A percentile compares a stretch with the other conserved stretches of the same genome.
These are phyloP conservation scores for Rhizopogon vulgaris DNA, from an alignment of 768 basidiomycete genomes.

Conservation along the genomic window DNA sequence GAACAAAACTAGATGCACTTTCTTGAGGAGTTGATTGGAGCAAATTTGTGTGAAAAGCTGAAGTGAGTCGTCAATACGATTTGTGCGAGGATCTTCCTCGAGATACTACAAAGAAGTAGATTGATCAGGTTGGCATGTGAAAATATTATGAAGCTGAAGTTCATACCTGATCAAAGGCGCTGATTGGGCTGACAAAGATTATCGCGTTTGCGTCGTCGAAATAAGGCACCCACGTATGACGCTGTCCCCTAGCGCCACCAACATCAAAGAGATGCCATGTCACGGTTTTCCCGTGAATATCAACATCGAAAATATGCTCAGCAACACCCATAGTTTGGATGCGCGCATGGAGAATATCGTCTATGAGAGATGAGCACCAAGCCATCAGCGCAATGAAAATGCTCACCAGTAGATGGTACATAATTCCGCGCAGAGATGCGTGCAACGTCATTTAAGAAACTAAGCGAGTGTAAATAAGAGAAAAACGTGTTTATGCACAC, in stretches of 20 bases:
- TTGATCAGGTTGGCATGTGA: neutral
- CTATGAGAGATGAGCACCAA: constrained; percentile 32
- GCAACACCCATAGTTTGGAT: constrained; percentile 88
- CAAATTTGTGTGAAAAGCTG: constrained; percentile 85
- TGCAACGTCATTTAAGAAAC: constrained; percentile 69
- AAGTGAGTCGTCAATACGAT: constrained; percentile 84
- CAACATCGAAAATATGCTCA: constrained; percentile 78
- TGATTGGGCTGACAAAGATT: constrained; percentile 74
- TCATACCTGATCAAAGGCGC: constrained; percentile 69
- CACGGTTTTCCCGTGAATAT: constrained; percentile 70
- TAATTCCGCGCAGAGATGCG: constrained; percentile 68
- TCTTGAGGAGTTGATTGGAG: constrained; percentile 73
- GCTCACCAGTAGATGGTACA: constrained; percentile 65
- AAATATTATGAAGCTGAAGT: neutral
- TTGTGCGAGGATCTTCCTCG: constrained; percentile 80
- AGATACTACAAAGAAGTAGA: constrained; percentile 49
- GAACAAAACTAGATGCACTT: constrained; percentile 54
- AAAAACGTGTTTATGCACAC: constrained; percentile 17
- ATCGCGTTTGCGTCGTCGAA: constrained; percentile 70
- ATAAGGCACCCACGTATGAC: constrained; percentile 71
- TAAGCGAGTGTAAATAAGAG: constrained; percentile 21
- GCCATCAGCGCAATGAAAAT: constrained; percentile 19
- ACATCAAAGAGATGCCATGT: constrained; percentile 73
- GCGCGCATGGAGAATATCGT: constrained; percentile 85
- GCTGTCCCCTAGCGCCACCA: constrained; percentile 65